Evolutionary conservation across 371 early-diverging fungal genomes (phyloP).

Genomic region (Saksenaea oblongispora): DNA sequence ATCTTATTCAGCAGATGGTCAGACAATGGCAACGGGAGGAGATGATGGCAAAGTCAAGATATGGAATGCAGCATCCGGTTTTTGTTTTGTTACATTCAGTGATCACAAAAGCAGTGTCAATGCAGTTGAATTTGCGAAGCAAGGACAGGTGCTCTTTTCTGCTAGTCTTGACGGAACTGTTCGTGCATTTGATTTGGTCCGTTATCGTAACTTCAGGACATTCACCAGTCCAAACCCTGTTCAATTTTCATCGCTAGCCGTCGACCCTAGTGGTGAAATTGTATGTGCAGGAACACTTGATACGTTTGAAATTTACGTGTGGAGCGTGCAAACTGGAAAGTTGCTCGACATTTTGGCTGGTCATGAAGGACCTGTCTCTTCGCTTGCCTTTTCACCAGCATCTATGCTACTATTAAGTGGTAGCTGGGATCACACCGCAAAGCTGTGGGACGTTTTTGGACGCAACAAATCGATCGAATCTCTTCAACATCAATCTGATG

Average conservation of each 20-base stretch:
- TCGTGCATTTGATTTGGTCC: conserved; percentile 93
- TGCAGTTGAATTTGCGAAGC: conserved; percentile 89
- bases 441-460: conserved; percentile 94
- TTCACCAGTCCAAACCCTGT: conserved; percentile 96
- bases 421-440: conserved; percentile 94
- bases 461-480: conserved; percentile 80
- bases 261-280: conserved; percentile 96
- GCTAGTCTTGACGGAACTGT: conserved; percentile 97
- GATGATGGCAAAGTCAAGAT: conserved; percentile 97
- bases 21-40: conserved; percentile 93
- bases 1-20: conserved; percentile 92
- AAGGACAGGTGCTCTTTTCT: conserved; percentile 91
- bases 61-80: conserved; percentile 95
- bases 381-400: conserved; percentile 84
- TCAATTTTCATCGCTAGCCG: conserved; percentile 91
- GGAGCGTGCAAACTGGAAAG: conserved; percentile 98
- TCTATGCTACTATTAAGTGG: conserved; percentile 78
- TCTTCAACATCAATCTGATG: conserved; percentile 82
- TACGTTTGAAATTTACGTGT: conserved; percentile 94
- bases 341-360: conserved; percentile 93
- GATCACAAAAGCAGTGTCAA: conserved; percentile 88
- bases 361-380: conserved; percentile 90
- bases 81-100: conserved; percentile 96
- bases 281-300: conserved; percentile 96
- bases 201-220: conserved; percentile 97